phyloP scores from a whole-genome alignment of 2,329 filamentous ascomycete species.

The Periconia sp. region DNA sequence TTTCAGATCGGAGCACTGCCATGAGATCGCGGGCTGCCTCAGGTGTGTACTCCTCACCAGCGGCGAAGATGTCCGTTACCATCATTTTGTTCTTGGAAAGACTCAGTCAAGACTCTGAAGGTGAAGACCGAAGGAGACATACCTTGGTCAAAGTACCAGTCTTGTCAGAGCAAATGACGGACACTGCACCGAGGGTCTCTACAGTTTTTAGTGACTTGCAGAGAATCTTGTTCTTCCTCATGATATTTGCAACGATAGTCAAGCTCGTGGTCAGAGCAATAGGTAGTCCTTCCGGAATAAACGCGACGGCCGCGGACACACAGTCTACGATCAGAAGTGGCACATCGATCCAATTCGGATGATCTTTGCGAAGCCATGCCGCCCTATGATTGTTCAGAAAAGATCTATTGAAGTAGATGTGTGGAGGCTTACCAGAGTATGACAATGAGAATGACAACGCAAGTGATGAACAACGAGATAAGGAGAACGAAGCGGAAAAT shows the following conservation, averaged over 20 bases:
- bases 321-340: conserved; percentile 74
- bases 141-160: conserved; percentile 70
- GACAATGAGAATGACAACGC: conserved; percentile 69
- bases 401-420: background rate
- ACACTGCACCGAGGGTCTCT: conserved; percentile 75
- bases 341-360: conserved; percentile 76
- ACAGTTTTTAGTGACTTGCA: conserved; percentile 83
- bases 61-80: conserved; percentile 72
- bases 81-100: conserved; percentile 70
- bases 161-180: conserved; percentile 78
- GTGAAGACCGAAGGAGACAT: conserved; percentile 9
- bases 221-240: conserved; percentile 77
- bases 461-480: conserved; percentile 71
- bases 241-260: conserved; percentile 77
- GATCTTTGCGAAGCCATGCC: conserved; percentile 69
- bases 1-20: conserved; percentile 43
- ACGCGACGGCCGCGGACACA: conserved; percentile 73
- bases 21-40: conserved; percentile 55
- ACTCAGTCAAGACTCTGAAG: no score
- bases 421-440: conserved; percentile 65
- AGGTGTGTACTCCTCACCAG: conserved; percentile 56
- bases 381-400: conserved; percentile 56
- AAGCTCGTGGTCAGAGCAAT: conserved; percentile 61
- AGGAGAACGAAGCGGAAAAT: conserved; percentile 74
- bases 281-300: conserved; percentile 68